phyloP scores from a whole-genome alignment of 495 filamentous ascomycete genomes.

The Penicillium paxilli region DNA sequence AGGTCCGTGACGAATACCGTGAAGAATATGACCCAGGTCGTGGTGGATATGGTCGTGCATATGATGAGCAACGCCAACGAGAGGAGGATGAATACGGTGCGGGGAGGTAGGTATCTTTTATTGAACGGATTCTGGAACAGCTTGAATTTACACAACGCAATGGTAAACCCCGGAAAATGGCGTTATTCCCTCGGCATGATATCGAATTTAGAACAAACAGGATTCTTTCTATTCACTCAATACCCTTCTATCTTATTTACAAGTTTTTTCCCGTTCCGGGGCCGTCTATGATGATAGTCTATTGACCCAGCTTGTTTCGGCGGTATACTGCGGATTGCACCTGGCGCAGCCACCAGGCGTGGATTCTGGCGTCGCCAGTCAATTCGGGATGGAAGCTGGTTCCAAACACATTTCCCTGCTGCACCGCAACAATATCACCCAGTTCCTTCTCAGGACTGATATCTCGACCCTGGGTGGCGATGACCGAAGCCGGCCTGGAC shows the following conservation, averaged over 20 bases:
- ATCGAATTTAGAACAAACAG: conserved; percentile 22
- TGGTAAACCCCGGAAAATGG: conserved; percentile 33
- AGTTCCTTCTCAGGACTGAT: conserved; percentile 46
- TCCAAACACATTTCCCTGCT: conserved; percentile 91
- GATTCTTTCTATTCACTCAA: conserved; percentile 25
- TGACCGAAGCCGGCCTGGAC: conserved; percentile 43
- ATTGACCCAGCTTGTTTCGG: conserved; percentile 28
- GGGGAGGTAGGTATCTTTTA: conserved; percentile 41
- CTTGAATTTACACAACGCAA: conserved; percentile 1
- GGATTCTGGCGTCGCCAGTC: conserved; percentile 85
- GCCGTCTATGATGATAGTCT: conserved; percentile 13
- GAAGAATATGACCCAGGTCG: conserved; percentile 94
- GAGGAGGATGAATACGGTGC: conserved; percentile 54
- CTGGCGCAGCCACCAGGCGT: conserved; percentile 88
- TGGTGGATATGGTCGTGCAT: conserved; percentile 76
- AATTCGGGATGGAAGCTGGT: conserved; percentile 97
- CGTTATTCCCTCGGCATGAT: conserved; percentile 28
- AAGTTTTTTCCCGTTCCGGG: conserved; percentile 13
- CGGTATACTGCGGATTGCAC: conserved; percentile 50
- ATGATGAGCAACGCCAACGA: conserved; percentile 62
- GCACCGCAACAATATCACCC: conserved; percentile 88
- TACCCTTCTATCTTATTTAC: conserved; percentile 23
- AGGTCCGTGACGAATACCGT: conserved; percentile 96
- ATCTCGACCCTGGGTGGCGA: conserved; percentile 39
- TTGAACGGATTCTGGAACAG: conserved; percentile 10